Conservation (phyloP, 805 yeast genomes). For the Starmera amethionina region DNA sequence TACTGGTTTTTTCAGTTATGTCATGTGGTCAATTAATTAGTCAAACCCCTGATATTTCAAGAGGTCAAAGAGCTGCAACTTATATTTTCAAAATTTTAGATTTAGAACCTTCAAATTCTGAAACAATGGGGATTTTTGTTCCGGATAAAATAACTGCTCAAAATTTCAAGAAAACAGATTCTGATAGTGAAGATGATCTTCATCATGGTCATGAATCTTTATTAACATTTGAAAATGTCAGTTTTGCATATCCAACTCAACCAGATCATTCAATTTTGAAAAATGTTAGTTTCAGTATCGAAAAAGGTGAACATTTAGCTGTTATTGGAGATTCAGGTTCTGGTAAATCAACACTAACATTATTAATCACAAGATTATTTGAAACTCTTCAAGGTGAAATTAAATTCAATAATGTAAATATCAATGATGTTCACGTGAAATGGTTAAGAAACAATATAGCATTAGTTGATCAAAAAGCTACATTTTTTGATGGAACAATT, state of each 20-base stretch:
- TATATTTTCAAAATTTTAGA: constrained; percentile 34
- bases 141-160: constrained; percentile 13
- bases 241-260: constrained; percentile 37
- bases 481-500: constrained; percentile 65
- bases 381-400: constrained; percentile 29
- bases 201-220: constrained; percentile 3
- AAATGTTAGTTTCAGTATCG: constrained; percentile 32
- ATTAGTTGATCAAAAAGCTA: constrained; percentile 69
- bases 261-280: constrained; percentile 26
- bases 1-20: constrained; percentile 65
- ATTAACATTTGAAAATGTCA: constrained; percentile 34
- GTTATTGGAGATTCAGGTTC: constrained; percentile 83
- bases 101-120: constrained; percentile 24
- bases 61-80: constrained; percentile 70
- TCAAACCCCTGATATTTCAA: constrained; percentile 68
- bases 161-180: not conserved
- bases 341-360: constrained; percentile 77
- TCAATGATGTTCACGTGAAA: constrained; percentile 33
- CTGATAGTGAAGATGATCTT: not conserved
- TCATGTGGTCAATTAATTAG: constrained; percentile 49
- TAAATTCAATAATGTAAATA: constrained; percentile 35
- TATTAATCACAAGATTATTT: constrained; percentile 47
- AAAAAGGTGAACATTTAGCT: constrained; percentile 44
- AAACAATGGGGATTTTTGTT: constrained; percentile 24
- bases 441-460: constrained; percentile 46